phyloP scores from a whole-genome alignment of 2,329 filamentous ascomycete species.

The Thelonectria discophora region DNA sequence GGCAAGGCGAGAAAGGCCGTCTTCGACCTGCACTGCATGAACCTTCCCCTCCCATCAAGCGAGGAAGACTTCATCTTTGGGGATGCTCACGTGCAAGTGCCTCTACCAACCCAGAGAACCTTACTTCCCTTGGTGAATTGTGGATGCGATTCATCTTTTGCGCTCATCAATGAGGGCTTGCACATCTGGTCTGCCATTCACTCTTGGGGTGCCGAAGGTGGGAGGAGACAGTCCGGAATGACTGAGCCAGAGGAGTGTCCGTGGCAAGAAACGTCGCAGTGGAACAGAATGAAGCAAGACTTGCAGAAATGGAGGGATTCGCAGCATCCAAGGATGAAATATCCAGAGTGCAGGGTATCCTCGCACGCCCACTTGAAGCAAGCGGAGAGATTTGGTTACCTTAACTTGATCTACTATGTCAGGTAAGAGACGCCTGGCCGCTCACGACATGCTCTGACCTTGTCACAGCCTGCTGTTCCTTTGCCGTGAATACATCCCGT shows the following conservation, averaged over 20 bases:
- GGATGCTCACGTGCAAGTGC: neutral
- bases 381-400: constrained; percentile 38
- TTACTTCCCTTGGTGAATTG: neutral
- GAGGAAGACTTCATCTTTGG: constrained; percentile 36
- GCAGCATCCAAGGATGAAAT: constrained; percentile 29
- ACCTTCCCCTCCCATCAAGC: constrained; percentile 28
- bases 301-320: constrained; percentile 33
- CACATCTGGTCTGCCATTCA: constrained; percentile 39
- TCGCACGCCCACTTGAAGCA: constrained; percentile 39
- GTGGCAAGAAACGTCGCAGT: constrained; percentile 31
- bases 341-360: constrained; percentile 34
- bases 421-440: constrained; percentile 14
- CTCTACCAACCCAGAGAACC: neutral
- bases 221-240: constrained; percentile 34
- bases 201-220: constrained; percentile 37
- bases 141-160: constrained; percentile 28
- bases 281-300: constrained; percentile 34
- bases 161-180: constrained; percentile 31
- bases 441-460: neutral
- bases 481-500: constrained; percentile 37
- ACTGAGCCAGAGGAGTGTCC: constrained; percentile 34
- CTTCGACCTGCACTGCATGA: constrained; percentile 31
- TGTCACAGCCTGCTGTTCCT: constrained; percentile 28
- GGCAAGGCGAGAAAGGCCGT: constrained; percentile 37
- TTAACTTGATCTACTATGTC: constrained; percentile 41